These are phyloP conservation scores for Alternaria gaisen DNA, from an alignment of 2,329 filamentous ascomycete genomes.

Conservation along the genomic window DNA sequence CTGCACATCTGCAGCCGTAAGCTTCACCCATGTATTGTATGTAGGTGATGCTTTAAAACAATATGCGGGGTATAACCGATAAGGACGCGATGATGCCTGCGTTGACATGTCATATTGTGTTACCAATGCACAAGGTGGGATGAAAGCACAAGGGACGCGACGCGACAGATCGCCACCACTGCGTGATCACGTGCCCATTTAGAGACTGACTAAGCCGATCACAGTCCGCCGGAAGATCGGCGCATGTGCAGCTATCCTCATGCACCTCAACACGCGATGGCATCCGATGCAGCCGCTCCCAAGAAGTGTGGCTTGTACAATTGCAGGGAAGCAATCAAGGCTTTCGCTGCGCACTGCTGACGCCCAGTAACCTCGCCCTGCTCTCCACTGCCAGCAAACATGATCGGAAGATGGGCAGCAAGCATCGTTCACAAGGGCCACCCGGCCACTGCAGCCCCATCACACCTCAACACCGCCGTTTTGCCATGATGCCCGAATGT, in stretches of 20 bases:
- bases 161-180: conserved; percentile 13
- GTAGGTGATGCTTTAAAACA: conserved; percentile 69
- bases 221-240: conserved; percentile 26
- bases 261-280: conserved; percentile 26
- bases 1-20: conserved; percentile 65
- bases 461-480: conserved; percentile 38
- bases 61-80: conserved; percentile 64
- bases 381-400: conserved; percentile 25
- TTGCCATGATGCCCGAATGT: conserved; percentile 18
- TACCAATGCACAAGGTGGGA: conserved; percentile 23
- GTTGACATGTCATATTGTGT: conserved; percentile 45
- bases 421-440: conserved; percentile 20
- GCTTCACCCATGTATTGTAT: conserved; percentile 69
- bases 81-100: conserved; percentile 31
- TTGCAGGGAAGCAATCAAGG: conserved; percentile 39
- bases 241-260: conserved; percentile 28
- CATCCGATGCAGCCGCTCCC: conserved; percentile 41
- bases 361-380: conserved; percentile 17
- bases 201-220: conserved; percentile 1
- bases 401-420: conserved; percentile 18
- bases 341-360: conserved; percentile 12
- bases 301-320: conserved; percentile 20
- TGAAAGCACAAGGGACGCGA: conserved; percentile 26
- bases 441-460: conserved; percentile 25
- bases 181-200: conserved; percentile 16